Conservation (phyloP, 106 monocot species). For the Gastrodia elata region DNA sequence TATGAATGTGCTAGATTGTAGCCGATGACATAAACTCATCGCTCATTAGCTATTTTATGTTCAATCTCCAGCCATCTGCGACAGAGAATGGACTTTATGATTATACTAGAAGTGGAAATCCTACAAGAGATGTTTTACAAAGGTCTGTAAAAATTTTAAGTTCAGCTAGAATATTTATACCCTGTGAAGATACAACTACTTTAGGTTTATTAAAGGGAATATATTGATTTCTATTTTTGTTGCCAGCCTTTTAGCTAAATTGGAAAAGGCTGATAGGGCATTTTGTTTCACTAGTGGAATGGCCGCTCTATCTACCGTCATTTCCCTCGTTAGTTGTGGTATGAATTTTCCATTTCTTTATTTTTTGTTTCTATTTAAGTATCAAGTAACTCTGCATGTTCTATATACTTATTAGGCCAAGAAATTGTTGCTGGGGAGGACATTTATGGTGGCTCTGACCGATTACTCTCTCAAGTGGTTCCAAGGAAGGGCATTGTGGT, state of each 20-base stretch:
- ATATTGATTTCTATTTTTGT: neutral
- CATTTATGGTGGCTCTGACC: conserved; percentile 93
- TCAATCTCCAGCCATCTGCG: conserved; percentile 66
- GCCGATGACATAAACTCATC: neutral
- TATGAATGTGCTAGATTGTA: neutral
- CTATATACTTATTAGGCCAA: conserved; percentile 35
- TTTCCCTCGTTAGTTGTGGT: conserved; percentile 76
- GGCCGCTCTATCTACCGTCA: conserved; percentile 74
- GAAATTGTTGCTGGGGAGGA: conserved; percentile 96
- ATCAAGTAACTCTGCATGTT: neutral
- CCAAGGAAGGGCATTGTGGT: conserved; percentile 76
- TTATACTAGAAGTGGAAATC: conserved; percentile 98
- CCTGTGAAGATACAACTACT: neutral
- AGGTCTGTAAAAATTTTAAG: conserved; percentile 28
- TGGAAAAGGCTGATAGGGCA: conserved; percentile 89
- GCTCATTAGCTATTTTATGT: neutral
- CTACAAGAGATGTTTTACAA: conserved; percentile 94
- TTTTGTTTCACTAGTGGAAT: conserved; percentile 99
- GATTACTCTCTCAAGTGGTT: conserved; percentile 76
- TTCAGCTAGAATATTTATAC: neutral
- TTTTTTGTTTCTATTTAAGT: neutral
- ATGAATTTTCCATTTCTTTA: conserved; percentile 1
- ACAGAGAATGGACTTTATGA: conserved; percentile 88
- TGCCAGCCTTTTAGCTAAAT: conserved; percentile 79
- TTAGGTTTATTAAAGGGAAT: neutral